These are phyloP conservation scores for Colletotrichum chlorophyti DNA, from an alignment of 2,329 filamentous ascomycete genomes.

Conservation along the genomic window DNA sequence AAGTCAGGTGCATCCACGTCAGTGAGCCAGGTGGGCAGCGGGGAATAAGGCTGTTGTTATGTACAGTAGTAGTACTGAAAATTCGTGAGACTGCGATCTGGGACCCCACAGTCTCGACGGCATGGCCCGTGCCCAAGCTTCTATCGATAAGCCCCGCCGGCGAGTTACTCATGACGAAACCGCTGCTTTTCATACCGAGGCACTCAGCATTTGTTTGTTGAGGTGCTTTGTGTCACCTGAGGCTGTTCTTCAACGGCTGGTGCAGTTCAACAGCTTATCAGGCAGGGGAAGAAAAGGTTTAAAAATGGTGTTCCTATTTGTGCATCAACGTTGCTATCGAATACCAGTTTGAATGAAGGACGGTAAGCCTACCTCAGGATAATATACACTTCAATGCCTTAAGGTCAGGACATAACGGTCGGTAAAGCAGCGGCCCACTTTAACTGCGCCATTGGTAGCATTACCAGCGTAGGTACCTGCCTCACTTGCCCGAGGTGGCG, in stretches of 20 bases:
- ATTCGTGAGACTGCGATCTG: slow-evolving; percentile 12
- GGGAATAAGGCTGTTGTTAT: neutral
- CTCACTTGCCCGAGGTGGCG: slow-evolving; percentile 2
- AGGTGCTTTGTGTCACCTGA: too few relatives aligned
- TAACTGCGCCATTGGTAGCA: too few relatives aligned
- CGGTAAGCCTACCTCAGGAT: too few relatives aligned
- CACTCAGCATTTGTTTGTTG: neutral
- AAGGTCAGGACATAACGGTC: too few relatives aligned
- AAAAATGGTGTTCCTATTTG: neutral
- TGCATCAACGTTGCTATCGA: too few relatives aligned
- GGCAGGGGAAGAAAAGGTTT: too few relatives aligned
- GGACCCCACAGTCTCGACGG: neutral
- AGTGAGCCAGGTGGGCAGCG: neutral
- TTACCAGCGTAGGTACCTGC: too few relatives aligned
- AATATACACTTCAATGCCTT: too few relatives aligned
- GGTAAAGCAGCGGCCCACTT: slow-evolving; percentile 16
- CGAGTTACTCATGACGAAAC: slow-evolving; percentile 25
- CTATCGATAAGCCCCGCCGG: slow-evolving; percentile 31
- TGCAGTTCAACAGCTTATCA: too few relatives aligned
- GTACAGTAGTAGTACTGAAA: neutral
- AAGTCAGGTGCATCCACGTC: neutral
- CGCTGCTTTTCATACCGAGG: slow-evolving; percentile 9
- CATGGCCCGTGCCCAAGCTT: slow-evolving; percentile 29
- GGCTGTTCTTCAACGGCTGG: too few relatives aligned
- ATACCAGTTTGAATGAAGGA: too few relatives aligned